Percentiles rank a stretch among this genome's conserved stretches.
phyloP scores from a whole-genome alignment of 106 monocot genomes.

The Allium cepa region DNA sequence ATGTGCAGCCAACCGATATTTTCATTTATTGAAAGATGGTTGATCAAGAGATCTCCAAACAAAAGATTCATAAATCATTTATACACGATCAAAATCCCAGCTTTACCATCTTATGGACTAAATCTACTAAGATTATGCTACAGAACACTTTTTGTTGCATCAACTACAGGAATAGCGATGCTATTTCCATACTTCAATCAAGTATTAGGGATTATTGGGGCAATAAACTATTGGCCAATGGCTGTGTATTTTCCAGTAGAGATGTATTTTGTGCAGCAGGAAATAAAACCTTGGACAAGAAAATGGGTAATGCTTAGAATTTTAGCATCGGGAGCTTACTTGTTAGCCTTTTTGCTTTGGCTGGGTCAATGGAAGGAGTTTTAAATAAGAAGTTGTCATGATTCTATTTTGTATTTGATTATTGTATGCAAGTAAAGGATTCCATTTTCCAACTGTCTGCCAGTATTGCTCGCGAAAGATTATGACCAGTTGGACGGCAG shows the following conservation, averaged over 20 bases:
- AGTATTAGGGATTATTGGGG: neutral
- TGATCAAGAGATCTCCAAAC: neutral
- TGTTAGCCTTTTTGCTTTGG: constrained; percentile 16
- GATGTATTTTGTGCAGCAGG: neutral
- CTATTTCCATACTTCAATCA: neutral
- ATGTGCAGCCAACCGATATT: neutral
- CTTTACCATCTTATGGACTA: neutral
- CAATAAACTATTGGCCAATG: neutral
- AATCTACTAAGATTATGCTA: neutral
- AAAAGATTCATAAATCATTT: neutral
- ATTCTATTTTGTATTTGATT: no score
- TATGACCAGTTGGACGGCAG: no score
- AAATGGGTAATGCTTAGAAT: neutral
- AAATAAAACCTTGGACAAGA: neutral
- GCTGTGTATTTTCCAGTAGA: neutral
- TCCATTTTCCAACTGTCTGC: no score
- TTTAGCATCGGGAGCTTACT: constrained; percentile 4
- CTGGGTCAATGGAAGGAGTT: constrained; percentile 39
- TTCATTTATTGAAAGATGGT: neutral
- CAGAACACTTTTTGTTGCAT: neutral
- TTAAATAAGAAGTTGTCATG: neutral
- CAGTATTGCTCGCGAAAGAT: no score
- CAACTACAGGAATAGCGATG: neutral
- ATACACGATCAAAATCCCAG: neutral
- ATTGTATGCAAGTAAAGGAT: no score